Conservation (phyloP, 768 basidiomycete species). For the Floccularia luteovirens region DNA sequence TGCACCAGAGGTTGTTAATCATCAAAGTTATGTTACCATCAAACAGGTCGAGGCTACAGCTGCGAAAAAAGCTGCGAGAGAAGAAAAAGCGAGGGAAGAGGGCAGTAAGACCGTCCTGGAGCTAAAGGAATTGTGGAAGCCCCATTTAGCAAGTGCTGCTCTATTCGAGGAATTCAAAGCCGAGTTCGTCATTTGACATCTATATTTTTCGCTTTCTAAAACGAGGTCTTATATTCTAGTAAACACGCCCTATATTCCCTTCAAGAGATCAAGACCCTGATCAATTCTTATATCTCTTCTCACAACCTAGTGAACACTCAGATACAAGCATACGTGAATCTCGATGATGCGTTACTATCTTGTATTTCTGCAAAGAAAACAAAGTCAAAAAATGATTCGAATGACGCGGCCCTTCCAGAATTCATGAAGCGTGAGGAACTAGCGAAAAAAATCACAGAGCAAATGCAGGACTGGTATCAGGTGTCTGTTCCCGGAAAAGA, state of each 20-base stretch:
- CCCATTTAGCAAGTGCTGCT: conserved; percentile 42
- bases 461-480: conserved; percentile 78
- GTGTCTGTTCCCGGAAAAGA: conserved; percentile 48
- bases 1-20: conserved; percentile 50
- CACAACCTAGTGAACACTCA: conserved; percentile 56
- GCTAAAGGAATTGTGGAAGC: conserved; percentile 73
- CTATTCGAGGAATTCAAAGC: conserved; percentile 61
- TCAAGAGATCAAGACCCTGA: conserved; percentile 43
- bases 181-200: conserved; percentile 36
- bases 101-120: conserved; percentile 41
- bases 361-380: conserved; percentile 30
- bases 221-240: conserved; percentile 24
- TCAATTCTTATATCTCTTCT: conserved; percentile 57
- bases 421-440: conserved; percentile 67
- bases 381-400: conserved; percentile 19
- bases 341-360: conserved; percentile 39
- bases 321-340: conserved; percentile 65
- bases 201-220: not conserved
- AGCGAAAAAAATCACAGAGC: conserved; percentile 39
- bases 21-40: conserved; percentile 49
- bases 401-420: conserved; percentile 18
- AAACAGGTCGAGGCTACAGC: conserved; percentile 58
- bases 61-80: conserved; percentile 50
- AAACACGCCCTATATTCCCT: conserved; percentile 44
- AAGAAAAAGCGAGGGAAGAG: conserved; percentile 41